phyloP scores from a whole-genome alignment of 2,329 filamentous ascomycete species.

The Mariannaea elegans region DNA sequence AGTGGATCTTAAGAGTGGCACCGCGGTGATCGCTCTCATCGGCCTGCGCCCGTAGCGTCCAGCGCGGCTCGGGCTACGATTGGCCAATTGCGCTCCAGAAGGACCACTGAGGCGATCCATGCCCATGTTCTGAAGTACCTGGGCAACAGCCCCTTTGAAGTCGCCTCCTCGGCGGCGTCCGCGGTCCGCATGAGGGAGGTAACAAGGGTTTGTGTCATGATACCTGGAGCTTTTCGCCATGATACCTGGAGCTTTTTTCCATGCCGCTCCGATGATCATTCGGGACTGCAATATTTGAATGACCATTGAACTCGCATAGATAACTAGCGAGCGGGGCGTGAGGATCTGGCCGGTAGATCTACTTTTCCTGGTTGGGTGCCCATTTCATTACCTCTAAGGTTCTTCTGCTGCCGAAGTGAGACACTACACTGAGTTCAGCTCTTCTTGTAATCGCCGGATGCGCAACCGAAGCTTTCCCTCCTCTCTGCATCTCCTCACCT shows the following conservation, averaged over 20 bases:
- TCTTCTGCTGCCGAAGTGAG: constrained; percentile 6
- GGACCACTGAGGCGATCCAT: not conserved
- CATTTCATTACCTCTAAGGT: not conserved
- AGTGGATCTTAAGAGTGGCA: not conserved
- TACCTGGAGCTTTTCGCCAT: not conserved
- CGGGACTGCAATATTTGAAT: too few species aligned
- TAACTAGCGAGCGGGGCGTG: not conserved
- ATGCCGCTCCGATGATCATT: too few species aligned
- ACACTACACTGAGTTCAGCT: not conserved
- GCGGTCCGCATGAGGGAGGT: not conserved
- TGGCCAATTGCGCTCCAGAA: not conserved
- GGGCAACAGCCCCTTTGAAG: not conserved
- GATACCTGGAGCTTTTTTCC: too few species aligned
- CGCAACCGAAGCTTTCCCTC: constrained; percentile 1
- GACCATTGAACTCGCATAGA: too few species aligned
- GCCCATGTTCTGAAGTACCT: not conserved
- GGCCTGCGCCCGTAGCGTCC: not conserved
- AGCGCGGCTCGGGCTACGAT: constrained; percentile 15
- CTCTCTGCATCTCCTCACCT: not conserved
- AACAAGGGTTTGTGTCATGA: not conserved
- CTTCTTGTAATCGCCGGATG: constrained; percentile 1
- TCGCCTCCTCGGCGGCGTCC: not conserved
- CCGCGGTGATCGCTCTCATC: constrained; percentile 12
- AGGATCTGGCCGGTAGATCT: not conserved
- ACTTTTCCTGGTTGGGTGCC: constrained; percentile 2